These are phyloP conservation scores for Lentinula novae-zelandiae DNA, from an alignment of 1,284 basidiomycete species.

Conservation along the genomic window DNA sequence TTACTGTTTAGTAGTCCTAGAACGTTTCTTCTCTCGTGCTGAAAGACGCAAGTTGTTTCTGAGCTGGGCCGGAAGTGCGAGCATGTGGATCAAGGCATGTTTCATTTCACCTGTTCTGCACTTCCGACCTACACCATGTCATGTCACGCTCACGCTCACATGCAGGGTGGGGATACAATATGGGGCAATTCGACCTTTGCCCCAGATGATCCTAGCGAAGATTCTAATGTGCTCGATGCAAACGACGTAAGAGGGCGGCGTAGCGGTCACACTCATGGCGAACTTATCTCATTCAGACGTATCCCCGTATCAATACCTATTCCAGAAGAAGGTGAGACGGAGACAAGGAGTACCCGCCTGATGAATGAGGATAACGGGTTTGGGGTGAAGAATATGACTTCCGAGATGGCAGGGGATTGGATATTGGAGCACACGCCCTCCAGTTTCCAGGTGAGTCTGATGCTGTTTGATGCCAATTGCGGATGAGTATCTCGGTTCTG, in stretches of 20 bases:
- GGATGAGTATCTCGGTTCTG: neutral
- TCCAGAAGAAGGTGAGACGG: slow-evolving; percentile 22
- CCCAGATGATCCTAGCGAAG: slow-evolving; percentile 66
- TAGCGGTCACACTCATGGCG: slow-evolving; percentile 38
- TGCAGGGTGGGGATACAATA: slow-evolving; percentile 81
- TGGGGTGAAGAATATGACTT: slow-evolving; percentile 69
- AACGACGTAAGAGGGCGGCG: neutral
- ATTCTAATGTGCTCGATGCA: slow-evolving; percentile 58
- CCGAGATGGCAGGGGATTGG: slow-evolving; percentile 73
- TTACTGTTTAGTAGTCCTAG: slow-evolving; percentile 48
- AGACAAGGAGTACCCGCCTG: neutral
- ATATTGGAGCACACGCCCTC: slow-evolving; percentile 82
- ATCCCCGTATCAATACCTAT: slow-evolving; percentile 16
- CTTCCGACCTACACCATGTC: neutral
- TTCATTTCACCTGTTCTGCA: neutral
- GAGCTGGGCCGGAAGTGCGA: slow-evolving; percentile 93
- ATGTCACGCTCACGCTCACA: slow-evolving; percentile 6
- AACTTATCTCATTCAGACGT: slow-evolving; percentile 79
- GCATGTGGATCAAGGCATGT: slow-evolving; percentile 85
- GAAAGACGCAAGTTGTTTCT: slow-evolving; percentile 92
- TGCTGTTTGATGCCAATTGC: neutral
- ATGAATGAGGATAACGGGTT: neutral
- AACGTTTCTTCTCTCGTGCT: slow-evolving; percentile 85
- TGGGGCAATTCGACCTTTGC: slow-evolving; percentile 82
- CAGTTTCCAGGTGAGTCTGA: slow-evolving; percentile 66